A percentile compares a stretch with the other conserved stretches of the same genome.
These are phyloP conservation scores for Penicillium flavigenum DNA, from an alignment of 495 filamentous ascomycete genomes.

Conservation along the genomic window DNA sequence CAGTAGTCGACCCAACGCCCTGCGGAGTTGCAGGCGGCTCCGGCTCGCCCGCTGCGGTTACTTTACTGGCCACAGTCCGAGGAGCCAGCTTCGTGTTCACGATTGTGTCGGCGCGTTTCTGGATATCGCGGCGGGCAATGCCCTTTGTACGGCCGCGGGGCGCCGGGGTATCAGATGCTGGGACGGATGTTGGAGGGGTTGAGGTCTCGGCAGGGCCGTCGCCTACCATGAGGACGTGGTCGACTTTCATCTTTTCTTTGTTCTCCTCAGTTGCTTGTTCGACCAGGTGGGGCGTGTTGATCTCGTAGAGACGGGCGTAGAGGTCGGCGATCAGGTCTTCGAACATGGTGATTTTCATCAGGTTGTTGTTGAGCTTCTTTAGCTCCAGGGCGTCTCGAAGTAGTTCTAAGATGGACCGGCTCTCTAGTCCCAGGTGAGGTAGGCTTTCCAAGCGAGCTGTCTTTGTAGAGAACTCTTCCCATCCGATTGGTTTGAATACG, in stretches of 20 bases:
- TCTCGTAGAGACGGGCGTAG: conserved; percentile 75
- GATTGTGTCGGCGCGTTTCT: conserved; percentile 60
- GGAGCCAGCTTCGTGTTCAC: conserved; percentile 45
- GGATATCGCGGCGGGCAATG: conserved; percentile 63
- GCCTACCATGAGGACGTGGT: conserved; percentile 52
- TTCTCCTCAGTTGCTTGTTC: conserved; percentile 53
- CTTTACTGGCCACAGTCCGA: conserved; percentile 31
- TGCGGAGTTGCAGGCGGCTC: conserved; percentile 21
- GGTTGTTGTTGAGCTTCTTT: conserved; percentile 82
- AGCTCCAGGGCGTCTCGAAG: conserved; percentile 83
- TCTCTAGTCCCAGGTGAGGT: conserved; percentile 42
- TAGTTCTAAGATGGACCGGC: conserved; percentile 57
- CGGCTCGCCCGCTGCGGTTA: conserved; percentile 25
- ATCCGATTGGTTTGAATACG: conserved; percentile 72
- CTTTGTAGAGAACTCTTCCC: conserved; percentile 75
- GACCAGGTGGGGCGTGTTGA: conserved; percentile 47
- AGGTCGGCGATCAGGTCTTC: conserved; percentile 89
- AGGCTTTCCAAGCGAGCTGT: conserved; percentile 55
- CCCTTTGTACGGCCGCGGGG: conserved; percentile 55
- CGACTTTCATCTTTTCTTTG: conserved; percentile 58
- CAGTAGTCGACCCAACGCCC: conserved; percentile 8
- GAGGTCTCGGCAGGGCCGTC: conserved; percentile 40
- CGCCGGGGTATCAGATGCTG: conserved; percentile 43
- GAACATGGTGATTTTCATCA: conserved; percentile 80
- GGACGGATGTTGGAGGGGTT: conserved; percentile 34